A percentile compares a stretch with the other conserved stretches of the same genome.
Conservation (phyloP, 2,329 filamentous ascomycete genomes). For the Tolypocladium cylindrosporum region DNA sequence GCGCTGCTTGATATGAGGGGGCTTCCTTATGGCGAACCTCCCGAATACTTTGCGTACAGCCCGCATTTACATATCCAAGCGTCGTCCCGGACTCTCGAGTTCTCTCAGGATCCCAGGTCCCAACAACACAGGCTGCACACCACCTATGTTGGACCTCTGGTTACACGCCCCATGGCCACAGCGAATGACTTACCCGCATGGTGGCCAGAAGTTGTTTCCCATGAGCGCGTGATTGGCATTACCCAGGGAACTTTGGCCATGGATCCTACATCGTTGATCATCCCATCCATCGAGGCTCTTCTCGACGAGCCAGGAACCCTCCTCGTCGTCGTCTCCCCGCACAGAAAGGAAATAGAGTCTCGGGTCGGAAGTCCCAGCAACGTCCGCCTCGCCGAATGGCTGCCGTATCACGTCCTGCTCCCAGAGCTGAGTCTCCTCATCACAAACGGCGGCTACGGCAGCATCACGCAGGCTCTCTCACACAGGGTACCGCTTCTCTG, state of each 20-base stretch:
- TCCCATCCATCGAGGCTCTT: conserved; percentile 25
- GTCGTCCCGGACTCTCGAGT: conserved; percentile 22
- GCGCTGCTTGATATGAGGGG: conserved; percentile 14
- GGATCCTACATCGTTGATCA: conserved; percentile 24
- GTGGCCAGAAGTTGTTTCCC: conserved; percentile 19
- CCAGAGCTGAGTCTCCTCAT: conserved; percentile 22
- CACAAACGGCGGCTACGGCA: conserved; percentile 27
- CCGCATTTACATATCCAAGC: conserved; percentile 28
- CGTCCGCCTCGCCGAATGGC: conserved; percentile 21
- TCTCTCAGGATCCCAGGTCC: conserved; percentile 14
- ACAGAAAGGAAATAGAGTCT: conserved; percentile 14
- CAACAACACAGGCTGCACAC: conserved; percentile 9
- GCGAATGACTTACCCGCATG: conserved; percentile 16
- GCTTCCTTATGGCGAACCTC: conserved; percentile 18
- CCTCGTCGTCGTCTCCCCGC: conserved; percentile 22
- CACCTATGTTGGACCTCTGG: conserved; percentile 23
- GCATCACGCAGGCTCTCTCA: conserved; percentile 23
- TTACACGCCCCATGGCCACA: conserved; percentile 10
- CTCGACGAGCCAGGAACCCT: conserved; percentile 14
- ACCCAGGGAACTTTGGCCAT: conserved; percentile 28
- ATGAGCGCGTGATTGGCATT: conserved; percentile 21
- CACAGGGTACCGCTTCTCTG: conserved; percentile 24
- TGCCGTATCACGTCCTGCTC: conserved; percentile 25
- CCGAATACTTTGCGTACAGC: conserved; percentile 24
- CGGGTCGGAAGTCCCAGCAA: conserved; percentile 13